Conservation (phyloP, 73 alveolate genomes). For the Stentor roeselii region DNA sequence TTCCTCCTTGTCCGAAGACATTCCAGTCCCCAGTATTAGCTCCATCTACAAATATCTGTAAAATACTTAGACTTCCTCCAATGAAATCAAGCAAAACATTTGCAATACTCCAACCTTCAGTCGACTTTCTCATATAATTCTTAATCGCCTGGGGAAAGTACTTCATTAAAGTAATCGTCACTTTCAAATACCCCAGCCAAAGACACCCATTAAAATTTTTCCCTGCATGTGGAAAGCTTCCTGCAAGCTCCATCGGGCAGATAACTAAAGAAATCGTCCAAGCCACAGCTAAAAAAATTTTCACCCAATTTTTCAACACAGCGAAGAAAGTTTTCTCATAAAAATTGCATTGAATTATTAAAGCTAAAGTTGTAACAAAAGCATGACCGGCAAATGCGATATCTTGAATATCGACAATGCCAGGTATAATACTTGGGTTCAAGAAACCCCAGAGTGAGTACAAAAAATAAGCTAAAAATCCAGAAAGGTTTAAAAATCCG, state of each 20-base stretch:
- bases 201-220: slow-evolving; percentile 37
- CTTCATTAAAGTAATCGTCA: slow-evolving; percentile 79
- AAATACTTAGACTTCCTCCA: slow-evolving; percentile 82
- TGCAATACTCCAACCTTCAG: slow-evolving; percentile 93
- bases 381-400: slow-evolving; percentile 88
- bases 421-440: slow-evolving; percentile 38
- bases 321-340: slow-evolving; percentile 29
- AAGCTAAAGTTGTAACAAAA: slow-evolving; percentile 58
- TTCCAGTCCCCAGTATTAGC: slow-evolving; percentile 35
- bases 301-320: slow-evolving; percentile 7
- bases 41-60: slow-evolving; percentile 69
- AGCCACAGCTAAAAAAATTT: background rate
- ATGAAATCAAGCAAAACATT: slow-evolving; percentile 86
- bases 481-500: slow-evolving; percentile 79
- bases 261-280: background rate
- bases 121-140: slow-evolving; percentile 81
- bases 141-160: slow-evolving; percentile 80
- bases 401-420: slow-evolving; percentile 75
- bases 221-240: background rate
- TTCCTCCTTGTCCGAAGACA: slow-evolving; percentile 55
- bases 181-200: slow-evolving; percentile 83
- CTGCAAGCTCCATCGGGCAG: background rate
- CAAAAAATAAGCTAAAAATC: slow-evolving; percentile 74
- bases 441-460: slow-evolving; percentile 71
- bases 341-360: slow-evolving; percentile 45